Conservation (phyloP, 805 yeast species). For the Zygoascus biomembranicola region DNA sequence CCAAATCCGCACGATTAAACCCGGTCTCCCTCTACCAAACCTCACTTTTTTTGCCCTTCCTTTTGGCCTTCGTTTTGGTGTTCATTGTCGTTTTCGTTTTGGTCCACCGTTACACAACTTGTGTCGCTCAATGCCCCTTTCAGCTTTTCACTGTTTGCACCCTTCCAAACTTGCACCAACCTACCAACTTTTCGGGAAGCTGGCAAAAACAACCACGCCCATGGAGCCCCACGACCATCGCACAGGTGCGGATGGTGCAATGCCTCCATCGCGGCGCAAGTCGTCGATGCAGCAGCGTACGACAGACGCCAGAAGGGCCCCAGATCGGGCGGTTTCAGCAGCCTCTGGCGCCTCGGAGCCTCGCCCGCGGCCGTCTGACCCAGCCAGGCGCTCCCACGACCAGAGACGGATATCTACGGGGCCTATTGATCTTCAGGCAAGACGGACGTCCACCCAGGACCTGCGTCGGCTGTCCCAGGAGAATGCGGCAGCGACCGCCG, state of each 20-base stretch:
- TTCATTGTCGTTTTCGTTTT: too few species aligned
- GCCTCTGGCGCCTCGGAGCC: not conserved
- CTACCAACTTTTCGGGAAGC: too few species aligned
- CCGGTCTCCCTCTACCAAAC: too few species aligned
- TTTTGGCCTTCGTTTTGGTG: too few species aligned
- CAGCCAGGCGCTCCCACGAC: not conserved
- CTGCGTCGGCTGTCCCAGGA: conserved; percentile 11
- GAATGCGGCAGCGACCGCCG: conserved; percentile 21
- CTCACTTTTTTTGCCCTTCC: too few species aligned
- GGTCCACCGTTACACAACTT: too few species aligned
- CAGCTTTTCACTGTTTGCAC: too few species aligned
- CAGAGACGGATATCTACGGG: not conserved
- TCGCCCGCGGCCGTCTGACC: not conserved
- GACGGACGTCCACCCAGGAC: conserved; percentile 1
- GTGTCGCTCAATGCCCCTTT: too few species aligned
- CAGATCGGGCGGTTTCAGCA: not conserved
- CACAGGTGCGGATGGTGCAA: not conserved
- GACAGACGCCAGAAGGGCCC: not conserved
- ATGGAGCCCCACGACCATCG: not conserved
- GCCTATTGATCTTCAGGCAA: not conserved
- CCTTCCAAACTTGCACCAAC: too few species aligned
- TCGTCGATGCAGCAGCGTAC: not conserved
- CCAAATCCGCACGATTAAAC: too few species aligned
- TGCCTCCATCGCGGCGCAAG: not conserved
- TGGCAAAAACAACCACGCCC: not conserved